Evolutionary conservation across 345 rosid species (phyloP).

Genomic region (Ceriops decandra): DNA sequence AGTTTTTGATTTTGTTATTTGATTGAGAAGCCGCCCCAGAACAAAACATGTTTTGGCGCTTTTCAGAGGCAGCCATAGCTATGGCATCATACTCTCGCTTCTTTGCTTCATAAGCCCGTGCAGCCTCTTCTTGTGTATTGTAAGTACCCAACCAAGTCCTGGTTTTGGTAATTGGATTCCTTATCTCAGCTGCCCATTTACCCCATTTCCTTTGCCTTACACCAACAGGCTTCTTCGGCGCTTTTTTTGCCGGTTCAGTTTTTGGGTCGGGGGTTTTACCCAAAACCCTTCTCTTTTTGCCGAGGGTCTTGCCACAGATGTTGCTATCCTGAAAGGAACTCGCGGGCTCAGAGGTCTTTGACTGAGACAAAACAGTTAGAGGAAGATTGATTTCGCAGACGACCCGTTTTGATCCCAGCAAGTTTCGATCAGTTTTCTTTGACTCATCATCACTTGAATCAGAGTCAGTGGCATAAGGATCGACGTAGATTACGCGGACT

Average conservation of each 20-base stretch:
- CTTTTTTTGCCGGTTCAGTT: background rate
- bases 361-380: background rate
- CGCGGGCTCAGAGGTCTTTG: conserved; percentile 29
- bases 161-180: conserved; percentile 50
- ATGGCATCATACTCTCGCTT: conserved; percentile 53
- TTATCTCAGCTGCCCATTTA: conserved; percentile 82
- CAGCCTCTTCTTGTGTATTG: conserved; percentile 65
- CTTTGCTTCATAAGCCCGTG: conserved; percentile 61
- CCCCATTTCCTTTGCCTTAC: conserved; percentile 88
- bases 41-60: conserved; percentile 15
- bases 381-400: conserved; percentile 59
- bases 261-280: conserved; percentile 11
- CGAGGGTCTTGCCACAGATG: conserved; percentile 35
- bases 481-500: conserved; percentile 59
- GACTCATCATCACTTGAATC: conserved; percentile 79
- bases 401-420: conserved; percentile 41
- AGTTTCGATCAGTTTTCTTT: conserved; percentile 2
- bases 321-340: conserved; percentile 67
- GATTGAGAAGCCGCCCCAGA: conserved; percentile 9
- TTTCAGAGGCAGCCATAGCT: conserved; percentile 29
- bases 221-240: conserved; percentile 41
- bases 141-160: conserved; percentile 84
- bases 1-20: conserved; percentile 5
- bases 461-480: conserved; percentile 87
- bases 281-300: conserved; percentile 23